Conservation (phyloP, 225 moss, liverwort and hornwort genomes). For the Pseudoscleropodium purum region DNA sequence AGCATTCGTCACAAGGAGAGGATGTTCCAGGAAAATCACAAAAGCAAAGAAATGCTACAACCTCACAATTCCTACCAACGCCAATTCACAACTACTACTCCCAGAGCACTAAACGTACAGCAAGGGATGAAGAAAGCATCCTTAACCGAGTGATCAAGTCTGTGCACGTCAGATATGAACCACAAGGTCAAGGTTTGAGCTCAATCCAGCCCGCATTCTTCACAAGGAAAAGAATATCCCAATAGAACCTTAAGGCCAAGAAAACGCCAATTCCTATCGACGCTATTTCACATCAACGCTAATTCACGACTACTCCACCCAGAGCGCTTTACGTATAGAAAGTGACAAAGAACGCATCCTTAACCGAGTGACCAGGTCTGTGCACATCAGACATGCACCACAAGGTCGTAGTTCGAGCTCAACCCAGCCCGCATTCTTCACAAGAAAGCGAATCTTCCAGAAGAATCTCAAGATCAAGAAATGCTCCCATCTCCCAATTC, state of each 20-base stretch:
- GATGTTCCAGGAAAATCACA: background rate
- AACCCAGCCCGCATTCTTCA: background rate
- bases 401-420: background rate
- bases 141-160: background rate
- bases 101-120: background rate
- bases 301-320: background rate
- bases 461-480: background rate
- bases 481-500: background rate
- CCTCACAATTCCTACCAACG: background rate
- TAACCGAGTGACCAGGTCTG: background rate
- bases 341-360: background rate
- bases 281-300: background rate
- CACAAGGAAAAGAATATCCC: background rate
- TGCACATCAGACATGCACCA: background rate
- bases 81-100: background rate
- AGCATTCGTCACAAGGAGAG: background rate
- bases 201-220: background rate
- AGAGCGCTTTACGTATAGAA: too few relatives aligned
- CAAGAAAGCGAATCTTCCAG: background rate
- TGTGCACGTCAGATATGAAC: background rate
- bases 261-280: background rate
- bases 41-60: background rate
- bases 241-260: background rate
- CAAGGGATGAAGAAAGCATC: background rate
- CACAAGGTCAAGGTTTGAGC: background rate